These are phyloP conservation scores for Rhizomucor miehei DNA, from an alignment of 371 early-diverging fungal species.

Conservation along the genomic window DNA sequence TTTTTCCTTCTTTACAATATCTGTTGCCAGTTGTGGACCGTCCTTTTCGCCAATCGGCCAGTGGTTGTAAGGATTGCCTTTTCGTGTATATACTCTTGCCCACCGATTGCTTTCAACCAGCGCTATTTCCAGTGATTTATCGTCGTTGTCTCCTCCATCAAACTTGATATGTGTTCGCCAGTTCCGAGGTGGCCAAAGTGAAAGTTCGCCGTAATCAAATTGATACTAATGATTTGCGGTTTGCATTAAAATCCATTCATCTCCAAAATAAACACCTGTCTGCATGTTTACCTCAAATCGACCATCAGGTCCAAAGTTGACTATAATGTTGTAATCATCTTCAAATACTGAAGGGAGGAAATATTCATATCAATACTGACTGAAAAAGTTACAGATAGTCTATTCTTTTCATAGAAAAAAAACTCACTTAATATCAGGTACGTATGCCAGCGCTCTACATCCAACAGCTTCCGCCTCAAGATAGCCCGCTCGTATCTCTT, in stretches of 20 bases:
- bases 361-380: background rate
- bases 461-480: background rate
- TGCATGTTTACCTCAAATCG: background rate
- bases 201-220: background rate
- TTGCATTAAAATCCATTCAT: background rate
- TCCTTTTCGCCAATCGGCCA: too few species aligned
- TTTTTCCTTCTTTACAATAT: too few species aligned
- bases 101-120: too few species aligned
- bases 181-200: conserved; percentile 4
- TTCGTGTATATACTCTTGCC: too few species aligned
- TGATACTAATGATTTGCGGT: background rate
- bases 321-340: background rate
- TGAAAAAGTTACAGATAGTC: background rate
- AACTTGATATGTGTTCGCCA: conserved; percentile 4
- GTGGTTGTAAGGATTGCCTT: too few species aligned
- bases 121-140: background rate
- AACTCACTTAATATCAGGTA: background rate
- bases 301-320: background rate
- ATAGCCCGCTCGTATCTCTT: background rate
- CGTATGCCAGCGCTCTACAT: background rate
- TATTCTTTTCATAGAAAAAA: background rate
- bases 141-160: background rate
- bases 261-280: background rate
- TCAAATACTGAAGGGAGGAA: background rate
- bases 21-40: too few species aligned